These are phyloP conservation scores for Stachybotrys chartarum DNA, from an alignment of 2,329 filamentous ascomycete genomes.

Conservation along the genomic window DNA sequence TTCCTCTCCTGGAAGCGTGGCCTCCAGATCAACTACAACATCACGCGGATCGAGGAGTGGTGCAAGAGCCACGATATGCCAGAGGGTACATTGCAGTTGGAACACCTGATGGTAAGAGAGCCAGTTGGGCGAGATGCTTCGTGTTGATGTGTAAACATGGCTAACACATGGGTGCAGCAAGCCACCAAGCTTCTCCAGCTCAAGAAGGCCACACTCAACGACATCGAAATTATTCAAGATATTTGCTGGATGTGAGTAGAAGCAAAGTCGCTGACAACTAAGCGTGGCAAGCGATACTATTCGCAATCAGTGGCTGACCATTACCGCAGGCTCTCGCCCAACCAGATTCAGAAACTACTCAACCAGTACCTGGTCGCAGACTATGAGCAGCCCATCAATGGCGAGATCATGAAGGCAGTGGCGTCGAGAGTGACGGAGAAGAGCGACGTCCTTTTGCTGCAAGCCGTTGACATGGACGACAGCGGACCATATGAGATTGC, in stretches of 20 bases:
- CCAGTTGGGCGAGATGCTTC: neutral
- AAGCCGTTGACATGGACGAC: conserved; percentile 98
- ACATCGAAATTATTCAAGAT: conserved; percentile 99
- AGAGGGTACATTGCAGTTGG: conserved; percentile 91
- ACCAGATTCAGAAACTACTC: conserved; percentile 97
- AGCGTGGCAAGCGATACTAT: neutral
- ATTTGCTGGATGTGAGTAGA: conserved; percentile 95
- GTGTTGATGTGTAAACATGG: neutral
- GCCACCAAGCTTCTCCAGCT: conserved; percentile 96
- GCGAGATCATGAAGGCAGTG: conserved; percentile 99
- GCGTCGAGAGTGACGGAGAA: conserved; percentile 96
- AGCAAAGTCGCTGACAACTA: conserved; percentile 4
- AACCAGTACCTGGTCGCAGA: conserved; percentile 98
- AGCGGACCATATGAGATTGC: conserved; percentile 98
- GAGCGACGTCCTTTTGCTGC: conserved; percentile 87
- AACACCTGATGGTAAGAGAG: conserved; percentile 80
- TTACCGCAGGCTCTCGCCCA: conserved; percentile 73
- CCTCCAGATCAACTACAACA: conserved; percentile 99
- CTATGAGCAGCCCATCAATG: conserved; percentile 98
- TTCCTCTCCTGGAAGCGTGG: conserved; percentile 99
- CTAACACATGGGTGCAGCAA: conserved; percentile 49
- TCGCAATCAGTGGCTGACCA: conserved; percentile 6
- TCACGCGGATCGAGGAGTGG: conserved; percentile 98
- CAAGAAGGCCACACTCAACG: conserved; percentile 97
- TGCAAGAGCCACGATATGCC: conserved; percentile 99